Conservation (phyloP, 345 rosid species). For the Cardiospermum halicacabum region DNA sequence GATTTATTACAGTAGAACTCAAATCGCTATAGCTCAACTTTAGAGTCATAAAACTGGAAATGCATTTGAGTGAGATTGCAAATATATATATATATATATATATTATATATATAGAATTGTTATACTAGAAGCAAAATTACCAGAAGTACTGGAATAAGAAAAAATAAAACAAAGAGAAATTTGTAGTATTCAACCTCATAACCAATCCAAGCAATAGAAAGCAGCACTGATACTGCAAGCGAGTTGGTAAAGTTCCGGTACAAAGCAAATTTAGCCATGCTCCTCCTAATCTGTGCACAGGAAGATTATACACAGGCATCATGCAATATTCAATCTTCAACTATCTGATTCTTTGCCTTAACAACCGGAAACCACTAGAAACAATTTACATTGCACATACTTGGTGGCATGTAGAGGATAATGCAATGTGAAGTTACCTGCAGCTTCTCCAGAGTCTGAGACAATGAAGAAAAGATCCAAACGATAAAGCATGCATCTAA, state of each 20-base stretch:
- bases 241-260: slow-evolving; percentile 47
- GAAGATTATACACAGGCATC: background rate
- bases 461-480: slow-evolving; percentile 43
- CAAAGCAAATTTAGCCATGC: slow-evolving; percentile 40
- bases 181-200: slow-evolving; percentile 32
- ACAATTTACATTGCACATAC: background rate
- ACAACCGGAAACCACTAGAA: background rate
- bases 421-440: slow-evolving; percentile 20
- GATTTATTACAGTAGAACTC: too few species aligned
- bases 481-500: slow-evolving; percentile 40
- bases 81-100: too few species aligned
- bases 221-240: slow-evolving; percentile 43
- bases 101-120: background rate
- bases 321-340: background rate
- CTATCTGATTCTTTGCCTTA: background rate
- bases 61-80: too few species aligned
- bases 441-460: slow-evolving; percentile 40
- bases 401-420: background rate
- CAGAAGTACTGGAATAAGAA: background rate
- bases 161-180: background rate
- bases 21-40: too few species aligned
- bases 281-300: slow-evolving; percentile 31
- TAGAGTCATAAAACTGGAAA: background rate
- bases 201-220: slow-evolving; percentile 51
- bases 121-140: background rate